Evolutionary conservation across 257 asterid genomes (phyloP), one percentile per base, ranked within the genome.

Genomic region (Solanum bukasovii): DNA sequence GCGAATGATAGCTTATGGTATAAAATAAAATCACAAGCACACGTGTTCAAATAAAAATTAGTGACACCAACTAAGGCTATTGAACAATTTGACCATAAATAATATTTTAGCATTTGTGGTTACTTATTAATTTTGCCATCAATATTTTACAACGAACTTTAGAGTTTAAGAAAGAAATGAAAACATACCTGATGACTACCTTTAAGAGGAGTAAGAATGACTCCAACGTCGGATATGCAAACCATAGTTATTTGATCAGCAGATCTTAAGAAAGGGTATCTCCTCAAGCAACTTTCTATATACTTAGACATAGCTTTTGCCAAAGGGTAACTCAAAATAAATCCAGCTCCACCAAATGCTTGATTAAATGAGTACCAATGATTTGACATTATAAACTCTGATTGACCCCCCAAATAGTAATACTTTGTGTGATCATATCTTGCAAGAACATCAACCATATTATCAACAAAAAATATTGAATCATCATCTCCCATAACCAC

Each of bases 401-500:
- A 95, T 1, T 77, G 92, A 42, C 90, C 93, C 0, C 98, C 98
- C 0, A 95, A 77, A 79, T 94, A 95, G 70, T 90, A 89, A 14
- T 93, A 92, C 90, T 93, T 93, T 1, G 83, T 91, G 7, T 94
- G 96, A 90, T 95, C 98, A 35, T 89, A 92, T 11, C 71, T n/a
- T 0, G 90, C 70, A 0, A 95, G 89, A 31, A 93, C 92, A 20
- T 92, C 94, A 12, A 93, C 94, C n/a, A 93, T 33, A 63, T 95
- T 95, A 16, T 95, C 96, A 21, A 94, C 77, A 13, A 95, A 93
- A 63, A 95, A 94, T 3, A 95, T 29, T 0, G 98, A 90, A 46
- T 95, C 98, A 44, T 95, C 98, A 21, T 94, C 98, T 9, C 96
- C 98, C 93, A 95, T 94, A 0, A 95, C 93, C 1, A 93, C 87